These are phyloP conservation scores for Eimeria sp. DNA, from an alignment of 169 alveolate genomes.

Conservation along the genomic window DNA sequence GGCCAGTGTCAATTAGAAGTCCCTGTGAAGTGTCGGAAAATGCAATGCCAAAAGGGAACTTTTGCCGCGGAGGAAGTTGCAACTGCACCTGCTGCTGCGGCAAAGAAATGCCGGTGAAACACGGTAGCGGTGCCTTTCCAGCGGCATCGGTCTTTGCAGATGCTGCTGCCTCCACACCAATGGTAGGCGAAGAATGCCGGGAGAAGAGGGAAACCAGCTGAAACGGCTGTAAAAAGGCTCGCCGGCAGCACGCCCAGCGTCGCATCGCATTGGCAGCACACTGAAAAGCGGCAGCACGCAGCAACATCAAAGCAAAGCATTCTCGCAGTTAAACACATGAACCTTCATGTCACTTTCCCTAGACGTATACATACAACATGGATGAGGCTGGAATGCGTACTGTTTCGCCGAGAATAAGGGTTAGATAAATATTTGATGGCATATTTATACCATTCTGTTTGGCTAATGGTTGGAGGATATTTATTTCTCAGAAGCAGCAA, in stretches of 20 bases:
- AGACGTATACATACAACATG: background rate
- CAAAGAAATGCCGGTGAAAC: background rate
- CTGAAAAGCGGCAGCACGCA: constrained; percentile 10
- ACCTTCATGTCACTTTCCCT: background rate
- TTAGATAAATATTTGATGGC: background rate
- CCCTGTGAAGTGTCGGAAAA: constrained; percentile 14
- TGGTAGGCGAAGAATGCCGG: background rate
- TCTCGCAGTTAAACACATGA: background rate
- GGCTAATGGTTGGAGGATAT: background rate
- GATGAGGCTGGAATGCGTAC: background rate
- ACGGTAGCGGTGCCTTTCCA: background rate
- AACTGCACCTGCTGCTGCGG: constrained; percentile 16
- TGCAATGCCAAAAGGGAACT: constrained; percentile 46
- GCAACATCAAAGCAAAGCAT: background rate
- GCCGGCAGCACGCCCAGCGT: constrained; percentile 51
- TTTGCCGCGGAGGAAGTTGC: background rate
- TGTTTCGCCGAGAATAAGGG: background rate
- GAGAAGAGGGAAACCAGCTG: constrained; percentile 11
- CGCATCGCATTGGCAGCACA: constrained; percentile 44
- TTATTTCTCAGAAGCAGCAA: background rate
- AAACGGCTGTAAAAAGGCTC: constrained; percentile 44
- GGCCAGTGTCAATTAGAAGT: constrained; percentile 38
- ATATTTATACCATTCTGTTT: background rate
- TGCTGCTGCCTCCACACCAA: background rate
- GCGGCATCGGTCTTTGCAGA: background rate